phyloP scores from a whole-genome alignment of 1,284 basidiomycete species.

The Rhodotorula sp. region DNA sequence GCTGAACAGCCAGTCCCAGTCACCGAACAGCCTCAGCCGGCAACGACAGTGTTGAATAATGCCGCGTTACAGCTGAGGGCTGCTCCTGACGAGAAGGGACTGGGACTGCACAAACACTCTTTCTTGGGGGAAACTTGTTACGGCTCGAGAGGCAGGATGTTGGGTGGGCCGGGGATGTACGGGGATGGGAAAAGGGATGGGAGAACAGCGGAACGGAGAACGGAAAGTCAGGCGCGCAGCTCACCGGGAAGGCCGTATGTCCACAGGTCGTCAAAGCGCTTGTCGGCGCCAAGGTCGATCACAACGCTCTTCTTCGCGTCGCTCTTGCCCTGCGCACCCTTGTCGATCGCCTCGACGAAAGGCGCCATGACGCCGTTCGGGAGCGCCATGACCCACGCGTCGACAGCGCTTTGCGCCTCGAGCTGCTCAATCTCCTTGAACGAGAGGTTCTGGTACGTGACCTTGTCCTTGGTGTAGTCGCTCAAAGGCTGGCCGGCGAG shows the following conservation, averaged over 20 bases:
- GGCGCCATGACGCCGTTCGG: conserved; percentile 97
- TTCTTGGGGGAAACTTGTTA: no score
- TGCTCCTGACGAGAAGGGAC: background rate
- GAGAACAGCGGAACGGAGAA: background rate
- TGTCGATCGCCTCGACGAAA: conserved; percentile 91
- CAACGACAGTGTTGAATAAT: background rate
- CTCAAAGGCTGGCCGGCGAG: conserved; percentile 78
- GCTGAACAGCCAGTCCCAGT: no score
- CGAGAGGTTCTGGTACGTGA: conserved; percentile 78
- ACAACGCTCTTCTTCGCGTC: conserved; percentile 64
- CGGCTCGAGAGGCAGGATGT: no score
- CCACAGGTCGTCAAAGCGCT: conserved; percentile 81
- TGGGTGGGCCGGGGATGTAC: no score
- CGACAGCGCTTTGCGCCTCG: conserved; percentile 82
- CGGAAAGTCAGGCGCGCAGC: conserved; percentile 50
- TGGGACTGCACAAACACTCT: background rate
- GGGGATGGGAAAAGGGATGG: background rate
- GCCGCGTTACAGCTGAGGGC: background rate
- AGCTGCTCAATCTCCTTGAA: conserved; percentile 74
- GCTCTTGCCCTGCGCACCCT: conserved; percentile 48
- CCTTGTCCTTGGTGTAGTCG: conserved; percentile 74
- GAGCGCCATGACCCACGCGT: conserved; percentile 97
- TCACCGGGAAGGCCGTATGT: conserved; percentile 98
- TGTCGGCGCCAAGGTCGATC: conserved; percentile 92
- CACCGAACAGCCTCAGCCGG: background rate